phyloP scores from a whole-genome alignment of 2,329 filamentous ascomycete genomes.

The Alternaria incomplexa region DNA sequence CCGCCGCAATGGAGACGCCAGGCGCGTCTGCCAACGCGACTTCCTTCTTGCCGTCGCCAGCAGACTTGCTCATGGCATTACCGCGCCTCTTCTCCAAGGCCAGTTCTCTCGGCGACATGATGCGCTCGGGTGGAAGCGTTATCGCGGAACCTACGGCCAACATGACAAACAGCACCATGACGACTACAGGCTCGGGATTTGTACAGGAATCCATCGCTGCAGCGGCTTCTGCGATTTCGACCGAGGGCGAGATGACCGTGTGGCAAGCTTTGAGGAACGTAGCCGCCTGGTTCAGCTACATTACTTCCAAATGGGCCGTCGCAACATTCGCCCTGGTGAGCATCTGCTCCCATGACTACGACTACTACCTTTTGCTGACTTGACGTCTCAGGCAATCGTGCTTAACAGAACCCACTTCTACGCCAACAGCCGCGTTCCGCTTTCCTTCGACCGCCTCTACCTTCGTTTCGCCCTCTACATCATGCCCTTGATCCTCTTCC shows the following conservation, averaged over 20 bases:
- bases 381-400: constrained; percentile 69
- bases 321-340: constrained; percentile 79
- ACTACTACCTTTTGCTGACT: constrained; percentile 1
- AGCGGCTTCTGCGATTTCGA: constrained; percentile 41
- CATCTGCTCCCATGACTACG: constrained; percentile 1
- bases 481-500: constrained; percentile 38
- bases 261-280: constrained; percentile 69
- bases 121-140: constrained; percentile 63
- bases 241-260: constrained; percentile 49
- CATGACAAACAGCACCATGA: constrained; percentile 50
- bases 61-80: constrained; percentile 71
- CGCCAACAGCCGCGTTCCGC: constrained; percentile 80
- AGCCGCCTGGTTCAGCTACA: constrained; percentile 85
- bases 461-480: constrained; percentile 44
- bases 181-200: constrained; percentile 41
- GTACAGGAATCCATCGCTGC: constrained; percentile 55
- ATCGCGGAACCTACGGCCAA: constrained; percentile 66
- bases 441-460: constrained; percentile 75
- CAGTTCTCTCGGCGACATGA: constrained; percentile 66
- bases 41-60: constrained; percentile 63
- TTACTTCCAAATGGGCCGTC: constrained; percentile 73
- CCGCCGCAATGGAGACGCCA: constrained; percentile 29
- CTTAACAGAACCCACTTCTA: constrained; percentile 94
- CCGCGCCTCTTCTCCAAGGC: constrained; percentile 74
- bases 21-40: constrained; percentile 41